Percentiles rank a stretch among this genome's conserved stretches.
These are phyloP conservation scores for Coemansia sp. DNA, from an alignment of 192 early-diverging fungal genomes.

Conservation along the genomic window DNA sequence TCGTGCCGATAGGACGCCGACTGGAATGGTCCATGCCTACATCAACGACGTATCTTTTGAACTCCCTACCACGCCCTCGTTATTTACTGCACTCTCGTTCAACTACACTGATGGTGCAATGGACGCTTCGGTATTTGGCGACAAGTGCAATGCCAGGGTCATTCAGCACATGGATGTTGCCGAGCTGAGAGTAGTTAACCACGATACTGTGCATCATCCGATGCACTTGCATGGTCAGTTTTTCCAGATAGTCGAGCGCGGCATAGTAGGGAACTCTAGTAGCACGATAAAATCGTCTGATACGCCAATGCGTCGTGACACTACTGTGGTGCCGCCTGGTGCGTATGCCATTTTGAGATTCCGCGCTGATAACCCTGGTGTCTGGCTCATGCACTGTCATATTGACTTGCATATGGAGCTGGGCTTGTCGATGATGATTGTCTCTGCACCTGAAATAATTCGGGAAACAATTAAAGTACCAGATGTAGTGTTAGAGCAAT, in stretches of 20 bases:
- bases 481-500: slow-evolving; percentile 57
- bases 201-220: slow-evolving; percentile 66
- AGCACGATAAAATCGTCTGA: slow-evolving; percentile 23
- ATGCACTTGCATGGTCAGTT: slow-evolving; percentile 86
- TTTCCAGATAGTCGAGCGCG: slow-evolving; percentile 73
- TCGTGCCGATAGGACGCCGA: slow-evolving; percentile 53
- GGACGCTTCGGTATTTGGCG: slow-evolving; percentile 58
- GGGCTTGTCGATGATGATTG: slow-evolving; percentile 68
- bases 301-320: slow-evolving; percentile 65
- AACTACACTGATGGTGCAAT: slow-evolving; percentile 50
- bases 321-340: slow-evolving; percentile 58
- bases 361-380: slow-evolving; percentile 76
- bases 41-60: slow-evolving; percentile 72
- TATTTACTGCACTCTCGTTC: slow-evolving; percentile 62
- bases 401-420: slow-evolving; percentile 58
- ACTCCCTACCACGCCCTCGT: slow-evolving; percentile 59
- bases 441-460: slow-evolving; percentile 67
- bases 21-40: slow-evolving; percentile 63
- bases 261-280: slow-evolving; percentile 51
- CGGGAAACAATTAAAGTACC: slow-evolving; percentile 54
- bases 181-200: slow-evolving; percentile 71
- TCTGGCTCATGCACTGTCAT: slow-evolving; percentile 88
- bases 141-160: slow-evolving; percentile 58
- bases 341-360: slow-evolving; percentile 68
- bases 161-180: slow-evolving; percentile 60